Evolutionary conservation across 2,329 filamentous ascomycete species (phyloP).

Genomic region (Nemania serpens): DNA sequence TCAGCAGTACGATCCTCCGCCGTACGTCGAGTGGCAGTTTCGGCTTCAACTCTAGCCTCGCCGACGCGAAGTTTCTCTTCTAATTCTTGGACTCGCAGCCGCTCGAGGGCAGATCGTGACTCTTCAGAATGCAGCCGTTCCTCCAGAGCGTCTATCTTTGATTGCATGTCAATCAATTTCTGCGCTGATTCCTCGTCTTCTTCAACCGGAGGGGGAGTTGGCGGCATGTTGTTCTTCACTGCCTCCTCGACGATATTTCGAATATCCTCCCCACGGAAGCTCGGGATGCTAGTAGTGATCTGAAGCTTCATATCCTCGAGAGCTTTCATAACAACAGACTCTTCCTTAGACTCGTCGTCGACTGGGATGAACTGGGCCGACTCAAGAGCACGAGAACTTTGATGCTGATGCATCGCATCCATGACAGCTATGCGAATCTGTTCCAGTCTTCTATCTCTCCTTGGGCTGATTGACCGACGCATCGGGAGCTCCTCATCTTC

Average conservation of each 20-base stretch:
- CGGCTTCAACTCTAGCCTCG: conserved; percentile 54
- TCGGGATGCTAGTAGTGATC: conserved; percentile 50
- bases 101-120: conserved; percentile 33
- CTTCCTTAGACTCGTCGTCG: conserved; percentile 43
- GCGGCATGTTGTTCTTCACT: conserved; percentile 61
- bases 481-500: conserved; percentile 75
- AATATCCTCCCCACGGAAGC: conserved; percentile 58
- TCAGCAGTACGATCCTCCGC: conserved; percentile 60
- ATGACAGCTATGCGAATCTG: conserved; percentile 75
- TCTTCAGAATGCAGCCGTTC: conserved; percentile 38
- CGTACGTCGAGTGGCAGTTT: conserved; percentile 53
- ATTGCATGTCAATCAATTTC: conserved; percentile 63
- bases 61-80: conserved; percentile 60
- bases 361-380: conserved; percentile 36
- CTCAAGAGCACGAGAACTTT: conserved; percentile 47
- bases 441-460: conserved; percentile 77
- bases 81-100: conserved; percentile 59
- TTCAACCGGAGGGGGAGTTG: conserved; percentile 50
- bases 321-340: conserved; percentile 65
- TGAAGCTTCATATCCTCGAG: conserved; percentile 67
- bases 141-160: conserved; percentile 53
- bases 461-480: conserved; percentile 76
- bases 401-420: conserved; percentile 71
- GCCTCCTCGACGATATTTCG: conserved; percentile 67
- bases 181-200: conserved; percentile 56